phyloP scores from a whole-genome alignment of 257 asterid species.

The Verbascum thapsus region DNA sequence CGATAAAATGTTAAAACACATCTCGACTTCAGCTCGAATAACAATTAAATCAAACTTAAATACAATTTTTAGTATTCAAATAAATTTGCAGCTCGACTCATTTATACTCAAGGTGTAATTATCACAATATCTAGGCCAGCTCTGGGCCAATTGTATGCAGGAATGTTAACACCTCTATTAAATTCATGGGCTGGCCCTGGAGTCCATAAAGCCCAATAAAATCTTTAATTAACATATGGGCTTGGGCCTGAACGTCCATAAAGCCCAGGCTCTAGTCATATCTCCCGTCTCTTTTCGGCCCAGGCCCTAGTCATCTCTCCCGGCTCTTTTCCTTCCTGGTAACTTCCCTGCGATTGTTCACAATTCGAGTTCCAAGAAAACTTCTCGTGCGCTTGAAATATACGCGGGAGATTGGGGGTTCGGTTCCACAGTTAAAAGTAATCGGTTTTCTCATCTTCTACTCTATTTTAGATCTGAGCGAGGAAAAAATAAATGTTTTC shows the following conservation, averaged over 20 bases:
- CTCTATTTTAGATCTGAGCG: conserved; percentile 39
- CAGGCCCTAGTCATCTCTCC: no score
- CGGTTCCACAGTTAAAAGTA: conserved; percentile 17
- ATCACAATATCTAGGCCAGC: no score
- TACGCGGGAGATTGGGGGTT: conserved; percentile 22
- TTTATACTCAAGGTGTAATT: no score
- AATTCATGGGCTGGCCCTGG: conserved; percentile 15
- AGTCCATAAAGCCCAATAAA: conserved; percentile 24
- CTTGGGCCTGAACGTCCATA: no score
- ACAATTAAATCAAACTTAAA: no score
- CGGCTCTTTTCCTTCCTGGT: conserved; percentile 25
- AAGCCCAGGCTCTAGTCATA: conserved; percentile 37
- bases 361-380: conserved; percentile 21
- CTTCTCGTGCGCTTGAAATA: conserved; percentile 21
- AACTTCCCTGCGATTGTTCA: conserved; percentile 18
- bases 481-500: background rate
- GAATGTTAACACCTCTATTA: no score
- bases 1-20: no score
- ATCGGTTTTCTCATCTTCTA: conserved; percentile 17
- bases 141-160: no score
- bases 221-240: background rate
- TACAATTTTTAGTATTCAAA: no score
- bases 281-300: no score
- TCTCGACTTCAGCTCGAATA: no score
- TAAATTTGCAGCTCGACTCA: no score